Conservation (phyloP, 2,329 filamentous ascomycete species). For the Apiospora saccharicola region DNA sequence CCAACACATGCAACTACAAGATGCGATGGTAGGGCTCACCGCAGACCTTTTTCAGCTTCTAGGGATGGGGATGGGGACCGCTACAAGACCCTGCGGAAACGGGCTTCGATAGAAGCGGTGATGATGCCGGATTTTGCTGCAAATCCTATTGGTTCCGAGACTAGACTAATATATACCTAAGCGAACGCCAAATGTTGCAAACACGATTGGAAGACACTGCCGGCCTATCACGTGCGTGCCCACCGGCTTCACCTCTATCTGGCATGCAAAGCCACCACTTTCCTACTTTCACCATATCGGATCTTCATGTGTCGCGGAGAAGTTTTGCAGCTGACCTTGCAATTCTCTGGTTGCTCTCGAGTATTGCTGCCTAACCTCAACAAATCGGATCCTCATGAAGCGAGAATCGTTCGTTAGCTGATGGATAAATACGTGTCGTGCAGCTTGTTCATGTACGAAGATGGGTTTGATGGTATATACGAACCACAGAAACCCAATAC, state of each 20-base stretch:
- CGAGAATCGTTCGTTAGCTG: slow-evolving; percentile 15
- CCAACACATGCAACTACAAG: background rate
- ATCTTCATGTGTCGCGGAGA: background rate
- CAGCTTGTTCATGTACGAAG: slow-evolving; percentile 19
- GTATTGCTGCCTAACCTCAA: slow-evolving; percentile 17
- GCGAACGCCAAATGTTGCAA: background rate
- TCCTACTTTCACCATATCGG: background rate
- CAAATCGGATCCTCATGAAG: background rate
- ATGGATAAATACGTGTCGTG: slow-evolving; percentile 17
- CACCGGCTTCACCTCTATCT: background rate
- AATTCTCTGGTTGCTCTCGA: background rate
- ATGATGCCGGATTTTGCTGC: background rate
- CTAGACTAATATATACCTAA: background rate
- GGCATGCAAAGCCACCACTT: background rate
- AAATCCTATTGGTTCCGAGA: background rate
- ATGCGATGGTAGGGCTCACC: background rate
- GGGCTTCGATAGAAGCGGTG: background rate
- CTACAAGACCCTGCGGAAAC: background rate
- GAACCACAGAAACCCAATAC: slow-evolving; percentile 9
- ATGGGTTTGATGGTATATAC: slow-evolving; percentile 6
- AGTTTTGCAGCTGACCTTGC: background rate
- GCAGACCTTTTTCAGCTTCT: background rate
- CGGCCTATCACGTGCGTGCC: background rate
- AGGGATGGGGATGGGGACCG: background rate
- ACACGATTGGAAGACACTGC: background rate